Conservation (phyloP, 1,284 basidiomycete genomes). For the Ustilago loliicola region DNA sequence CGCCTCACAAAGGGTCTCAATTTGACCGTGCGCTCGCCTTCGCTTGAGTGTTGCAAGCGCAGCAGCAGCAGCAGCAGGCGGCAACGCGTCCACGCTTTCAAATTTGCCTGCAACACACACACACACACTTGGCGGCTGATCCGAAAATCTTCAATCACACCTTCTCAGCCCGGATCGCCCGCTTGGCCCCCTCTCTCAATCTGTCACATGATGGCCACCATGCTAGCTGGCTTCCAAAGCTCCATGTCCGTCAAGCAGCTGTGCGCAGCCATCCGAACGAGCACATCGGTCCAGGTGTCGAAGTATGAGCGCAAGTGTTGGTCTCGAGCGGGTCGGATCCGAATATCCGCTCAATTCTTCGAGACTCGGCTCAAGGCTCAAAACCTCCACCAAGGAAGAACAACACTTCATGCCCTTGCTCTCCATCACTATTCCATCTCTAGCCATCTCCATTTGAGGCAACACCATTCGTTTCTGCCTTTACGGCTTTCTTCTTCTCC, state of each 20-base stretch:
- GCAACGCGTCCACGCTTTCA: conserved; percentile 3
- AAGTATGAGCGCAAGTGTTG: conserved; percentile 10
- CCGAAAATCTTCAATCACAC: background rate
- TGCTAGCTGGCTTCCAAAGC: too few relatives aligned
- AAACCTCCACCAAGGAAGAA: conserved; percentile 21
- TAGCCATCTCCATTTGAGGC: background rate
- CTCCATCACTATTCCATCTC: background rate
- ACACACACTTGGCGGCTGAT: too few relatives aligned
- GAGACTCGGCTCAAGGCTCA: background rate
- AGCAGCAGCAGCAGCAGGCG: too few relatives aligned
- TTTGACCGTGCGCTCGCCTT: conserved; percentile 4
- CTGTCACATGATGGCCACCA: too few relatives aligned
- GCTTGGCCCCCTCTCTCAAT: background rate
- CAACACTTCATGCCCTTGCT: conserved; percentile 6
- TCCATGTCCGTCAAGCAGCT: too few relatives aligned
- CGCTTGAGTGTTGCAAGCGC: background rate
- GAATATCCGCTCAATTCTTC: conserved; percentile 15
- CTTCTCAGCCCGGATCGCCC: background rate
- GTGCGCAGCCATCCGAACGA: too few relatives aligned
- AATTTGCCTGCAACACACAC: background rate
- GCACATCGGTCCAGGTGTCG: too few relatives aligned
- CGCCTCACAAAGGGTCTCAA: conserved; percentile 2
- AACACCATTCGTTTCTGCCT: too few relatives aligned
- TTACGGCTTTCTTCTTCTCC: background rate
- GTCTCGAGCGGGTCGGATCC: conserved; percentile 20